Evolutionary conservation across 2,329 filamentous ascomycete genomes (phyloP), one percentile per base, ranked within the genome.

Genomic region (Aureobasidium sp.): DNA sequence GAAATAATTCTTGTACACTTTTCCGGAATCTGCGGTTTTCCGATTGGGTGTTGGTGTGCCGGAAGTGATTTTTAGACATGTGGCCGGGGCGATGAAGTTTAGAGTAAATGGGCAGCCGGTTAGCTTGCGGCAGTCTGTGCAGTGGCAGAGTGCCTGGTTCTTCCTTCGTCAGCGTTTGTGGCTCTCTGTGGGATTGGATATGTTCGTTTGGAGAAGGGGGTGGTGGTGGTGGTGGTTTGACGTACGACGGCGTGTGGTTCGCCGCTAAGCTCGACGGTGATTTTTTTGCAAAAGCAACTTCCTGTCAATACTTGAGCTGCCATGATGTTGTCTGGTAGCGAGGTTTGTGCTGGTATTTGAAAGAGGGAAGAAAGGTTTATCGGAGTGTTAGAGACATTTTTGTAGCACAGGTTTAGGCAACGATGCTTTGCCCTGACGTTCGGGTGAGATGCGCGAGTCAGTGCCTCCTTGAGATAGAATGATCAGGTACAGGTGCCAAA

Each of bases 111-210:
- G 71, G 17, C 70, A 71, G 25, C 79, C 76, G 5, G 68, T 68
- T 58, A 80, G 78, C 66, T 82, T 83, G 35, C 50, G 55, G 34
- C 54, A 59, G 29, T 59, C 55, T 29, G 39, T 55, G 62, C 80
- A 83, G 64, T 83, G 78, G 69, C 79, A 83, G 25, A 80, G 64
- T 3, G 72, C 71, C 76, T 79, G 40, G n/a, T 3, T 24, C 2
- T 16, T 24, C 24, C 1, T 21, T 40, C 6, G 41, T 54, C 11
- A 40, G 32, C n/a, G 19, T 38, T 55, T 30, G 4, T 19, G 16
- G 14, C 39, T 14, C 24, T 30, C 37, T n/a, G n/a, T n/a, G n/a
- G n/a, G n/a, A n/a, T n/a, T n/a, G n/a, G n/a, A n/a, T n/a, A n/a
- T n/a, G n/a, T n/a, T n/a, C n/a, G n/a, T 45, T 30, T 21, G n/a